Conservation (phyloP, 2,329 filamentous ascomycete genomes). For the Kalmusia sp. region DNA sequence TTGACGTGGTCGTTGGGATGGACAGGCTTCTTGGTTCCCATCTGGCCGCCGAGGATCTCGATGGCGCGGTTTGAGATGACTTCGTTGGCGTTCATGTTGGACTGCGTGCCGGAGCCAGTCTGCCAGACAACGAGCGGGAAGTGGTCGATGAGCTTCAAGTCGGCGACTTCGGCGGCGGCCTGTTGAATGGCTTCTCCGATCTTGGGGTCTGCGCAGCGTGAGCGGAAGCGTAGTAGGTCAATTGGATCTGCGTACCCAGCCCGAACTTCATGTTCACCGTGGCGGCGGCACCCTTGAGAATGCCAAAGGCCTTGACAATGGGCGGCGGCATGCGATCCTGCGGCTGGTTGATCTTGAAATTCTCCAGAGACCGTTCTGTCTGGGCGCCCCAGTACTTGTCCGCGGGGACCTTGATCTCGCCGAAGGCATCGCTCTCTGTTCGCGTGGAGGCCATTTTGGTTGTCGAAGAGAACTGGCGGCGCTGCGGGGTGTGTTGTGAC, state of each 20-base stretch:
- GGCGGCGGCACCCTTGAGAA: constrained; percentile 95
- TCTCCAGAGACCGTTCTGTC: constrained; percentile 93
- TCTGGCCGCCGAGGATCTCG: constrained; percentile 91
- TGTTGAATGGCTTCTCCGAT: constrained; percentile 92
- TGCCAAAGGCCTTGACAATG: constrained; percentile 91
- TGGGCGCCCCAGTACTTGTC: constrained; percentile 99
- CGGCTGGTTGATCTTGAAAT: constrained; percentile 99
- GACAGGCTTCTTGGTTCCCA: constrained; percentile 97
- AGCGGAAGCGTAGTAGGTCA: constrained; percentile 16
- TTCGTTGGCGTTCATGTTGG: constrained; percentile 99
- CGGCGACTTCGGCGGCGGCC: constrained; percentile 90
- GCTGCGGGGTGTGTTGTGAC: constrained; percentile 23
- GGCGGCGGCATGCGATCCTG: constrained; percentile 97
- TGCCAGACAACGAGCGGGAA: constrained; percentile 99
- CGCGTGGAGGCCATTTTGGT: constrained; percentile 62
- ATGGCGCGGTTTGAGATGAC: constrained; percentile 99
- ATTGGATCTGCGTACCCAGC: constrained; percentile 66
- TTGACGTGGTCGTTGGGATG: constrained; percentile 99
- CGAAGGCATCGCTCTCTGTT: constrained; percentile 96
- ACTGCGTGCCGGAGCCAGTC: constrained; percentile 97
- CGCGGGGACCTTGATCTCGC: constrained; percentile 87
- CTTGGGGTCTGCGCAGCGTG: constrained; percentile 71
- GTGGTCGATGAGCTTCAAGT: constrained; percentile 92
- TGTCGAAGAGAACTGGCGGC: constrained; percentile 41
- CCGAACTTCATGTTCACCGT: constrained; percentile 95